Conservation (phyloP, 306 rosid species). For the Calophaca sinica region DNA sequence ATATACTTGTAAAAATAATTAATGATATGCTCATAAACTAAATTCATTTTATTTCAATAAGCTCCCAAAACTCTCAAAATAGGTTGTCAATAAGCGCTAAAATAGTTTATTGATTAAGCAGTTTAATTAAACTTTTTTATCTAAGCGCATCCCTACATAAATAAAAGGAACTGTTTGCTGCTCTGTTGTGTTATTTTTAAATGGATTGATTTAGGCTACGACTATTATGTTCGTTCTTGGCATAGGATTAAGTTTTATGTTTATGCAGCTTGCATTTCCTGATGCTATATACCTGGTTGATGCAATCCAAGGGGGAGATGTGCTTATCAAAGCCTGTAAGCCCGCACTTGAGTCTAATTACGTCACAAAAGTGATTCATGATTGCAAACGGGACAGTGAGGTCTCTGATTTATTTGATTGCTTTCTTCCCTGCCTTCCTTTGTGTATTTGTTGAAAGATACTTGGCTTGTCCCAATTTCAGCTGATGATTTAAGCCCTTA, state of each 20-base stretch:
- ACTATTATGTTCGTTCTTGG: neutral
- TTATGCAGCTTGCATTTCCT: conserved; percentile 89
- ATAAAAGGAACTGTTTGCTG: conserved; percentile 9
- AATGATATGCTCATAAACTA: neutral
- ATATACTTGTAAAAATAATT: neutral
- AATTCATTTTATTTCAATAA: neutral
- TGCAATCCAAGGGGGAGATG: conserved; percentile 82
- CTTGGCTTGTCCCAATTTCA: conserved; percentile 23
- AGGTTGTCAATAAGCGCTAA: neutral
- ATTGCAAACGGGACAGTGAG: conserved; percentile 99
- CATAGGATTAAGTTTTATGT: neutral
- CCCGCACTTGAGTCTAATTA: conserved; percentile 93
- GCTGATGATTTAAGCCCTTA: conserved; percentile 20
- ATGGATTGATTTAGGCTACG: conserved; percentile 11
- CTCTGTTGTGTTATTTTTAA: conserved; percentile 1
- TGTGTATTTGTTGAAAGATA: conserved; percentile 22
- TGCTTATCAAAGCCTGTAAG: conserved; percentile 90
- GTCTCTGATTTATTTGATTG: conserved; percentile 58
- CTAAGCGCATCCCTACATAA: neutral
- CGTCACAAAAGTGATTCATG: conserved; percentile 97
- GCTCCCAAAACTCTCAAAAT: neutral
- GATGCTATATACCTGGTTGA: conserved; percentile 97
- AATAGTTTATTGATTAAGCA: neutral
- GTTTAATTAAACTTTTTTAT: neutral
- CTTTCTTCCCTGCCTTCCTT: neutral